Conservation (phyloP, 73 alveolate genomes). For the Paramecium primaurelia region DNA sequence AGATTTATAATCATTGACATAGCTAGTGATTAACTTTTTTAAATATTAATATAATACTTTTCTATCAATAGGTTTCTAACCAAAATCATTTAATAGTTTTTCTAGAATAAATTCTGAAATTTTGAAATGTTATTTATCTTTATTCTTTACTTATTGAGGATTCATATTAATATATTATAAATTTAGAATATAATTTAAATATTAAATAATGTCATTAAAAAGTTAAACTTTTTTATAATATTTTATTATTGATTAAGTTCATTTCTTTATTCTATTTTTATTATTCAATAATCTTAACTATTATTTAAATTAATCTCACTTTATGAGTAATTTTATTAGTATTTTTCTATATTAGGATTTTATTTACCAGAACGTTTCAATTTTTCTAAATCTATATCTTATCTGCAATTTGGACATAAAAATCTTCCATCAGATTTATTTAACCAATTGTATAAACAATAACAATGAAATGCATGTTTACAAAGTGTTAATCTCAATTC, state of each 20-base stretch:
- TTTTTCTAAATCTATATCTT: neutral
- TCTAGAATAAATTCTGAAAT: neutral
- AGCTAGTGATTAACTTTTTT: neutral
- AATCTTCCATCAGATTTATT: neutral
- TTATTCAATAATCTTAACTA: too few relatives aligned
- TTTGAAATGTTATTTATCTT: neutral
- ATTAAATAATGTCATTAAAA: neutral
- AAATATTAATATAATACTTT: neutral
- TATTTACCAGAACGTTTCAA: neutral
- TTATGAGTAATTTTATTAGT: too few relatives aligned
- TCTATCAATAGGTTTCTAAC: neutral
- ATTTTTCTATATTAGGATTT: too few relatives aligned
- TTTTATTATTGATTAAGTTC: too few relatives aligned
- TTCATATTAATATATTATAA: neutral
- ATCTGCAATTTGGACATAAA: neutral
- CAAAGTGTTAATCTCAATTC: neutral
- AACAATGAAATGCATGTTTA: neutral
- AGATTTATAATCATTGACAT: neutral
- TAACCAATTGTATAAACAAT: neutral
- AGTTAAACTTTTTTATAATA: neutral
- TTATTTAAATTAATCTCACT: neutral
- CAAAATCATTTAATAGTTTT: neutral
- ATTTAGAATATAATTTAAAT: neutral
- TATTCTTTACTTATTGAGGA: neutral
- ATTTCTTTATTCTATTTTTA: too few relatives aligned